Evolutionary conservation across 768 basidiomycete genomes (phyloP).

Genomic region (Gelatoporia subvermispora): DNA sequence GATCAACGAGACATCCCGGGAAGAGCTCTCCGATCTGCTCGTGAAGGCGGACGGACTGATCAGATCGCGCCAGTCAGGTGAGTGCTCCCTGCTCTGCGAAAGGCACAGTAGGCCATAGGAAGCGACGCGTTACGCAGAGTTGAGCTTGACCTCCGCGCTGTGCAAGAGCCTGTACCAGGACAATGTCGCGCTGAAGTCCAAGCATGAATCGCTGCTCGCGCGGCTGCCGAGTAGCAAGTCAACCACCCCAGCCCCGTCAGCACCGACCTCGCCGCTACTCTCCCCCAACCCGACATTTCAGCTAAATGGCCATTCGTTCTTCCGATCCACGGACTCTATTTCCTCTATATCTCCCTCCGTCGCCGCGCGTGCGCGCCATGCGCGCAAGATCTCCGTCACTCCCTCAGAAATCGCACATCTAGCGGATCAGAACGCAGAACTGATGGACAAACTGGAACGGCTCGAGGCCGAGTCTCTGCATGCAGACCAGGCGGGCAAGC

Average conservation of each 20-base stretch:
- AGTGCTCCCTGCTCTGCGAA: constrained; percentile 16
- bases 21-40: constrained; percentile 66
- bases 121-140: constrained; percentile 38
- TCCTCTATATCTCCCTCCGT: constrained; percentile 3
- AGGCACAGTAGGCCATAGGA: not conserved
- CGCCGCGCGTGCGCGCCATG: constrained; percentile 10
- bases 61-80: constrained; percentile 72
- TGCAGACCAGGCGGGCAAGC: constrained; percentile 63
- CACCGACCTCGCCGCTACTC: constrained; percentile 16
- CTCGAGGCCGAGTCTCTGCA: constrained; percentile 66
- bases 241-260: constrained; percentile 15
- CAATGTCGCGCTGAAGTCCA: constrained; percentile 62
- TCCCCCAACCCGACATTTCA: constrained; percentile 8
- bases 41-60: constrained; percentile 72
- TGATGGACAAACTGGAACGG: constrained; percentile 68
- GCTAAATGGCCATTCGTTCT: constrained; percentile 2
- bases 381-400: constrained; percentile 55
- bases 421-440: constrained; percentile 80
- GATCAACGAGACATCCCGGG: constrained; percentile 63
- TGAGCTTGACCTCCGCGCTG: constrained; percentile 61
- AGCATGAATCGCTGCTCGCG: constrained; percentile 67
- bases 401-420: constrained; percentile 65
- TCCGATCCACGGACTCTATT: constrained; percentile 3
- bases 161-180: constrained; percentile 68
- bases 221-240: constrained; percentile 39